Percentiles rank a stretch among this genome's conserved stretches.
Evolutionary conservation across 2,329 filamentous ascomycete genomes (phyloP).

Genomic region (Fusarium humuli): DNA sequence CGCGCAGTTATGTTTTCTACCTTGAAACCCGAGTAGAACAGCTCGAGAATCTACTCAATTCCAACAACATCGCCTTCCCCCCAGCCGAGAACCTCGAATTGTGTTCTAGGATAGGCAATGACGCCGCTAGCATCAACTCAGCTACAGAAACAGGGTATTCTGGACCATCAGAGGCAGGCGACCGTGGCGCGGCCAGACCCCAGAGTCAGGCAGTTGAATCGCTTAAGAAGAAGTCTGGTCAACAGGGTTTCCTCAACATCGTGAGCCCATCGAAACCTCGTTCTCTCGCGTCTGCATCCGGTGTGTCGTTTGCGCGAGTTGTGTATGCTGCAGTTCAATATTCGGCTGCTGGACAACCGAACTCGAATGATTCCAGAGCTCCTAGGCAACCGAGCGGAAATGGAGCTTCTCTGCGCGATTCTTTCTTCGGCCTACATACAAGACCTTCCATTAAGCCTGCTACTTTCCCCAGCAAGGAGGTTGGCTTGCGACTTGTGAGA

Average conservation of each 20-base stretch:
- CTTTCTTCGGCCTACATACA: constrained; percentile 95
- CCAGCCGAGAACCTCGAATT: constrained; percentile 76
- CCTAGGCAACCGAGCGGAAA: constrained; percentile 48
- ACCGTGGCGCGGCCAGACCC: constrained; percentile 43
- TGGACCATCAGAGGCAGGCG: constrained; percentile 49
- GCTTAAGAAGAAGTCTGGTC: constrained; percentile 53
- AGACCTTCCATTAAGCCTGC: constrained; percentile 89
- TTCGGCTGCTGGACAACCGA: constrained; percentile 72
- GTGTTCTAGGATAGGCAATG: constrained; percentile 62
- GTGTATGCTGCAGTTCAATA: constrained; percentile 93
- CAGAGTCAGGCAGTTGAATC: constrained; percentile 50
- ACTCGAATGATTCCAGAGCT: constrained; percentile 42
- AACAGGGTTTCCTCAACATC: constrained; percentile 74
- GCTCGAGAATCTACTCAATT: constrained; percentile 79
- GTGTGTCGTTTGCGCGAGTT: constrained; percentile 93
- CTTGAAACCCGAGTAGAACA: constrained; percentile 88
- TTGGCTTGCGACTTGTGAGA: constrained; percentile 78
- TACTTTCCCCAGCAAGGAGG: constrained; percentile 80
- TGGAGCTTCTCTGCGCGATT: constrained; percentile 89
- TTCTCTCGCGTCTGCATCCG: constrained; percentile 85
- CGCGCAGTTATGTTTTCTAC: constrained; percentile 86
- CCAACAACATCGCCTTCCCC: constrained; percentile 78
- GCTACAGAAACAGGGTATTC: constrained; percentile 51
- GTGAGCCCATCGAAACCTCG: constrained; percentile 82
- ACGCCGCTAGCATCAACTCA: constrained; percentile 50